Evolutionary conservation across 805 yeast species (phyloP), one percentile per base, ranked within the genome.

Genomic region (Isabelozyma pseudorhagii): DNA sequence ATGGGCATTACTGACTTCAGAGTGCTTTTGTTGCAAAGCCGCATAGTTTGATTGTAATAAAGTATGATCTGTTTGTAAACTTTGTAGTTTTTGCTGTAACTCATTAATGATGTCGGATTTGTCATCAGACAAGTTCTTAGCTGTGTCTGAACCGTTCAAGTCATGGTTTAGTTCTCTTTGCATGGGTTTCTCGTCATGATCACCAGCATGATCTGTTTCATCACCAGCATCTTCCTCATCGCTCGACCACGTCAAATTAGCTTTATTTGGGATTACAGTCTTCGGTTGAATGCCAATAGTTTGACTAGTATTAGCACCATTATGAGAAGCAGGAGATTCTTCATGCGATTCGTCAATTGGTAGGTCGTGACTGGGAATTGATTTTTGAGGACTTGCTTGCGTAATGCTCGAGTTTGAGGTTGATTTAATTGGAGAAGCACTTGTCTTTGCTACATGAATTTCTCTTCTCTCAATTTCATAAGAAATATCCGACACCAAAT

Each of bases 221-320:
- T 44, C 53, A 14, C 50, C 59, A 15, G 61, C 68, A 1, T 74
- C 80, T 44, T 85, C 94, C 53, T 87, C 96, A 55, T 87, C 96
- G 47, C 91, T 86, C 13, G 93, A 86, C 91, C 97, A 94, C 3
- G 92, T 84, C 63, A 93, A 75, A 41, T 85, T 82, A 0, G 97
- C 89, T 64, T 87, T 89, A 27, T 86, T 80, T 0, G 97, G 97
- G n/a, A 87, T 82, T 4, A 93, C 85, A 4, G 85, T 82, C 5
- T 87, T 79, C 10, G 87, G 66, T 54, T 83, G 89, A 13, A 82
- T 64, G 1, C 84, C 78, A 27, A 72, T 67, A 27, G 69, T 53
- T 48, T 60, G 59, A 45, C 51, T 55, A 17, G 3, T 42, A 40
- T 21, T 45, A 28, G 15, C 56, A 39, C 42, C 53, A 45, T 45